Base-by-base conservation (phyloP, 768 basidiomycete genomes). In the Postia placenta region DNA sequence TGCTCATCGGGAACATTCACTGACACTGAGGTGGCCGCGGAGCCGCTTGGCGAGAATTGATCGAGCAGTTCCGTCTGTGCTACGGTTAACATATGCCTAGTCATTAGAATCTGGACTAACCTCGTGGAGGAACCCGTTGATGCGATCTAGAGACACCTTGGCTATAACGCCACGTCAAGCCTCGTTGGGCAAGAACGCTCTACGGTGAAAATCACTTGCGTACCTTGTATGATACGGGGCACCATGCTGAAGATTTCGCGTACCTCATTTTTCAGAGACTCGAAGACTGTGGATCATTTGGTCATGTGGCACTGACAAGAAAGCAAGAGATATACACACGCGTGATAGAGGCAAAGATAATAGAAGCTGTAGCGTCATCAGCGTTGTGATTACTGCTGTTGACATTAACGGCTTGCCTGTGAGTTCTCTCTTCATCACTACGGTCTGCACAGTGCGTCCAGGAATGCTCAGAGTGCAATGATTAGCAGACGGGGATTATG, bases 191-290 rank as follows among this genome's bases (percentile, higher is more conserved):
- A 54, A 82, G 67, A 42, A 78, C 73, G 57, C 5, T 17, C 26
- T 87, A 85, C n/a, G 84, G 77, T 37, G 25, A n/a, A n/a, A n/a
- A n/a, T n/a, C n/a, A n/a, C n/a, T 2, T 2, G 3, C 38, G 6
- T 39, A 22, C 38, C 38, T 19, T 19, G 38, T 6, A 39, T 39
- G 19, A 39, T 39, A 17, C 9, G 19, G 7, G 38, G 38, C 11
- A 39, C 20, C 38, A 39, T 39, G 15, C 11, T 17, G 20, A 39
- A 39, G 38, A 39, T 22, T 17, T 14, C 12, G 20, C 19, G 38
- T 17, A 39, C 7, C 20, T 39, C 38, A 14, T 14, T n/a, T 39
- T 19, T 14, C 38, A 11, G 20, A 9, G 38, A 6, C 17, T 39
- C 38, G 19, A 39, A 39, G 6, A 39, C 38, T 39, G 38, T 9